Percentiles rank a stretch among this genome's conserved stretches.
These are phyloP conservation scores for Schizochytrium sp. DNA, from an alignment of 108 stramenopile genomes.

Conservation along the genomic window DNA sequence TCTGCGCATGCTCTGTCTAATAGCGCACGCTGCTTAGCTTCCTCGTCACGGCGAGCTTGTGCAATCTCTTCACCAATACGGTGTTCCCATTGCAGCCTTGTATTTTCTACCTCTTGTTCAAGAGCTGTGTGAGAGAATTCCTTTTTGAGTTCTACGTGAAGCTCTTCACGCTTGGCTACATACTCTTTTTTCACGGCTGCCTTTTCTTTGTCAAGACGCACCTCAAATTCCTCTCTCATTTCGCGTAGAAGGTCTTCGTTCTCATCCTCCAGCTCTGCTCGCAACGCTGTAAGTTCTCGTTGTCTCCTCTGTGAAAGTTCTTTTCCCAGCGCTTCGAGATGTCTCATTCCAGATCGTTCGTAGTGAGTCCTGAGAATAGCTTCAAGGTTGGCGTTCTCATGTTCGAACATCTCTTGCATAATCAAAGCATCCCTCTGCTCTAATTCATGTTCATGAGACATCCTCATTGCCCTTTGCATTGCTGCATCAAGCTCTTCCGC, in stretches of 20 bases:
- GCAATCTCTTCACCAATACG: slow-evolving; percentile 20
- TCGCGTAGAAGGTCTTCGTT: background rate
- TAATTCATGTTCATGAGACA: background rate
- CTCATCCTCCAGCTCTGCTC: background rate
- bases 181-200: background rate
- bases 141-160: background rate
- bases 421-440: background rate
- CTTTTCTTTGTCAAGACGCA: background rate
- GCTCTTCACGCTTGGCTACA: background rate
- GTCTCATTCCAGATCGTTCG: background rate
- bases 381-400: slow-evolving; percentile 2
- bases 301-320: background rate
- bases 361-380: background rate
- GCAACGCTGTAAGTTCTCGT: background rate
- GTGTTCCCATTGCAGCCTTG: background rate
- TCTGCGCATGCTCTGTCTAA: slow-evolving; percentile 7
- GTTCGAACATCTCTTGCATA: slow-evolving; percentile 8
- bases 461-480: background rate
- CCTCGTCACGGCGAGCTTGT: background rate
- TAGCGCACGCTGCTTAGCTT: background rate
- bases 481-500: background rate
- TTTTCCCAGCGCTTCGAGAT: background rate
- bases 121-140: slow-evolving; percentile 3
- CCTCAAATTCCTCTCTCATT: slow-evolving; percentile 13
- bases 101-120: slow-evolving; percentile 3